These are phyloP conservation scores for Fusarium equiseti DNA, from an alignment of 2,329 filamentous ascomycete genomes.

Conservation along the genomic window DNA sequence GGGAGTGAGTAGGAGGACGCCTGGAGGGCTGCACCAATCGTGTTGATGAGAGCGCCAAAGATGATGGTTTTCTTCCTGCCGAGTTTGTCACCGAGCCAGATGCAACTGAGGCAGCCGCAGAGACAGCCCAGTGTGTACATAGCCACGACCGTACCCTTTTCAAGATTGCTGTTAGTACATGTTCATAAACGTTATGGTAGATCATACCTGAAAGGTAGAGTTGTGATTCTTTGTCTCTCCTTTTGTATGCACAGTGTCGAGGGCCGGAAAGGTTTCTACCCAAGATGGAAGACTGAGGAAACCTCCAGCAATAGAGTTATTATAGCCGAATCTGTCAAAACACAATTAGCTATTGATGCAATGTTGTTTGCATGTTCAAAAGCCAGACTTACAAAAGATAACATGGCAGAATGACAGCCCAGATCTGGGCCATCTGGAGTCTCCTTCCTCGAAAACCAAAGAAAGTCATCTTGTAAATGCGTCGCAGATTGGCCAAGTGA, in stretches of 20 bases:
- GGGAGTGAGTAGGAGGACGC: background rate
- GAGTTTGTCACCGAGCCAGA: conserved; percentile 12
- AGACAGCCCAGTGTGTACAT: conserved; percentile 12
- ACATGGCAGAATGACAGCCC: conserved; percentile 3
- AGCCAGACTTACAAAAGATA: background rate
- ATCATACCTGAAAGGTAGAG: background rate
- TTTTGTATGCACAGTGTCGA: conserved; percentile 3
- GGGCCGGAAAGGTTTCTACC: conserved; percentile 10
- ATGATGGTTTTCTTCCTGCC: conserved; percentile 9
- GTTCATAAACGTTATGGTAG: rapidly evolving
- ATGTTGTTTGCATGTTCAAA: background rate
- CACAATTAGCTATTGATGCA: background rate
- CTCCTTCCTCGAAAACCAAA: background rate
- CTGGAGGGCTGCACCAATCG: conserved; percentile 4
- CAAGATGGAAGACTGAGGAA: conserved; percentile 5
- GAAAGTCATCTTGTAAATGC: background rate
- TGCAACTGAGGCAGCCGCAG: conserved; percentile 4
- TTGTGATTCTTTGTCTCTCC: background rate
- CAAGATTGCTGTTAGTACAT: rapidly evolving
- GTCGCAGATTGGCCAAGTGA: too few species aligned
- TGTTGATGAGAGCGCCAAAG: background rate
- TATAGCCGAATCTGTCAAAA: background rate
- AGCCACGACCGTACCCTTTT: conserved; percentile 1
- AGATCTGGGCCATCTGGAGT: conserved; percentile 13
- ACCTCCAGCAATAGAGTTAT: conserved; percentile 11